Evolutionary conservation across 1,284 basidiomycete genomes (phyloP).

Genomic region (Hymenochaete sp.): DNA sequence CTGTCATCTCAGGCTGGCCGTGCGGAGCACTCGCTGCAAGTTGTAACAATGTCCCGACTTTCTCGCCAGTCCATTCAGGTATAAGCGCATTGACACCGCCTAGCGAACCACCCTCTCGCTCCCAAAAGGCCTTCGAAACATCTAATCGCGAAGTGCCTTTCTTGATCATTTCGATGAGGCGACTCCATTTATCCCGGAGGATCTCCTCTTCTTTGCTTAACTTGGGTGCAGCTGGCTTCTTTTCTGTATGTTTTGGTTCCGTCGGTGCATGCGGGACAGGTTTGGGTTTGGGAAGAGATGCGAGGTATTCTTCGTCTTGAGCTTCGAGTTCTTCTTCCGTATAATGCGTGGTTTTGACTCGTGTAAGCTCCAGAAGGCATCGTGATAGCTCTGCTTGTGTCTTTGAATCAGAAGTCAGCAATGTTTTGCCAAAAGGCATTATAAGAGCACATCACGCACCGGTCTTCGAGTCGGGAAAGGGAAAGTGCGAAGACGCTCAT

Average conservation of each 20-base stretch:
- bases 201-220: slow-evolving; percentile 73
- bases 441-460: slow-evolving; percentile 39
- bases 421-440: neutral
- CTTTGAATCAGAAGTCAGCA: slow-evolving; percentile 30
- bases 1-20: slow-evolving; percentile 70
- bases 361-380: slow-evolving; percentile 82
- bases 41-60: slow-evolving; percentile 65
- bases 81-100: slow-evolving; percentile 52
- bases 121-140: slow-evolving; percentile 72
- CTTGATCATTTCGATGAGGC: slow-evolving; percentile 81
- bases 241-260: slow-evolving; percentile 28
- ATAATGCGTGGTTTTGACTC: slow-evolving; percentile 79
- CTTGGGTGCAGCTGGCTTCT: slow-evolving; percentile 42
- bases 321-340: slow-evolving; percentile 78
- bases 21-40: slow-evolving; percentile 49
- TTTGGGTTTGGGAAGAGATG: slow-evolving; percentile 75
- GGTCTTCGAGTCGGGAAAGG: slow-evolving; percentile 91
- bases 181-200: slow-evolving; percentile 65
- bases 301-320: slow-evolving; percentile 82
- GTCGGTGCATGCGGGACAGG: slow-evolving; percentile 31
- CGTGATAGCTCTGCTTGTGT: slow-evolving; percentile 87
- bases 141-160: slow-evolving; percentile 86
- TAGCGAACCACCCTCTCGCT: slow-evolving; percentile 57
- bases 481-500: slow-evolving; percentile 77
- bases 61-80: slow-evolving; percentile 60